Conservation (phyloP, 2,329 filamentous ascomycete species). For the Huntiella decipiens region DNA sequence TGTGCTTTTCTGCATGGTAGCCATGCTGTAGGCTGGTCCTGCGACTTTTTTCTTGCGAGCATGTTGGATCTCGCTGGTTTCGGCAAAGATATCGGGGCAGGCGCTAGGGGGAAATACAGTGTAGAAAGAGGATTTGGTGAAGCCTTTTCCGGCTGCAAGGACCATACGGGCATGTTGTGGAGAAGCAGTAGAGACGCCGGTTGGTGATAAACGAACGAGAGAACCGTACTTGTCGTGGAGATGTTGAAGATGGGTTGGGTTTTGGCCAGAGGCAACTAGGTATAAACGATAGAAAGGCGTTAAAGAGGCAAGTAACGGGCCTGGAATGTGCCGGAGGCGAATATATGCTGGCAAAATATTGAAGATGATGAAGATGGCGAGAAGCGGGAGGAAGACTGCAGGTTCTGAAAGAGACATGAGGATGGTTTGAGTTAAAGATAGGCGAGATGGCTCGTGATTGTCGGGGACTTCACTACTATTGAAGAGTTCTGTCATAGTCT, state of each 20-base stretch:
- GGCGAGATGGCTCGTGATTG: no score
- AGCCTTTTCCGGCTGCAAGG: constrained; percentile 30
- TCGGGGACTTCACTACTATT: no score
- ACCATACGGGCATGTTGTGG: constrained; percentile 18
- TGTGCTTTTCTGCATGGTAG: constrained; percentile 31
- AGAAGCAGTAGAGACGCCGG: constrained; percentile 11
- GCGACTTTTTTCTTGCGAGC: constrained; percentile 34
- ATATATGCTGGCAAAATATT: constrained; percentile 15
- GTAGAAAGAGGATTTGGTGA: constrained; percentile 35
- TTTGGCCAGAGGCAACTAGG: constrained; percentile 30
- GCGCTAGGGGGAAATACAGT: constrained; percentile 34
- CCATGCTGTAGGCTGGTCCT: constrained; percentile 33
- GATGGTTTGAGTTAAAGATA: neutral
- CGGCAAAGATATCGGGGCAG: constrained; percentile 40
- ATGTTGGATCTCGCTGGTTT: constrained; percentile 33
- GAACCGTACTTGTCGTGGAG: constrained; percentile 37
- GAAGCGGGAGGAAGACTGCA: neutral
- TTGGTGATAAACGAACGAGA: constrained; percentile 12
- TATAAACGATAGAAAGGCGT: constrained; percentile 21
- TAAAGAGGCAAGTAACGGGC: constrained; percentile 42
- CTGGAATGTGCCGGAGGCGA: constrained; percentile 49
- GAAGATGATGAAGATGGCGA: constrained; percentile 21
- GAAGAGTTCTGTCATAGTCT: no score
- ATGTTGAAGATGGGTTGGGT: constrained; percentile 24
- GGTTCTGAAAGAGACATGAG: neutral